These are phyloP conservation scores for Erigeron canadensis DNA, from an alignment of 129 eudicot genomes.

Conservation along the genomic window DNA sequence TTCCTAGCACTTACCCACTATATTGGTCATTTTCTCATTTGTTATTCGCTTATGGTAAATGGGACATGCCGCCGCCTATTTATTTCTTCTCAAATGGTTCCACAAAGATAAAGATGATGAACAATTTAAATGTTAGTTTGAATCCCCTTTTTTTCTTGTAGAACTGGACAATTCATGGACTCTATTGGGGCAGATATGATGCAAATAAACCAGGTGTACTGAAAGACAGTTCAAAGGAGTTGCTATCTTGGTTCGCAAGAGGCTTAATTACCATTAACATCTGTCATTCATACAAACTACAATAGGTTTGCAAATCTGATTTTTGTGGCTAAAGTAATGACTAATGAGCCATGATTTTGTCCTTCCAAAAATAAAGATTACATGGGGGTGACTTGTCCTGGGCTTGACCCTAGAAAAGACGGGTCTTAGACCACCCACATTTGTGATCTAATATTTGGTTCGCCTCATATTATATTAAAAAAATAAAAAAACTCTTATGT, in stretches of 20 bases:
- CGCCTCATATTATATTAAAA: no score
- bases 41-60: no score
- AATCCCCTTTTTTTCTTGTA: slow-evolving; percentile 19
- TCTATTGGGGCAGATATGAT: slow-evolving; percentile 86
- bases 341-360: not conserved
- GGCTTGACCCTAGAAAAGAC: no score
- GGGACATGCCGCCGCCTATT: no score
- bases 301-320: slow-evolving; percentile 42
- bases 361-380: not conserved
- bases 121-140: not conserved
- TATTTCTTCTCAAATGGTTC: no score
- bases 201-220: slow-evolving; percentile 52
- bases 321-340: not conserved
- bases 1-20: no score
- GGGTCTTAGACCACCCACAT: no score
- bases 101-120: no score
- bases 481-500: no score
- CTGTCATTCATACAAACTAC: slow-evolving; percentile 64
- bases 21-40: no score
- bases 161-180: slow-evolving; percentile 99
- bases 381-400: no score
- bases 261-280: slow-evolving; percentile 69
- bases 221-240: slow-evolving; percentile 72
- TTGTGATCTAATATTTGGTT: no score
- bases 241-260: slow-evolving; percentile 76